Conservation (phyloP, 75 land plant genomes). For the Ceratopteris richardii region DNA sequence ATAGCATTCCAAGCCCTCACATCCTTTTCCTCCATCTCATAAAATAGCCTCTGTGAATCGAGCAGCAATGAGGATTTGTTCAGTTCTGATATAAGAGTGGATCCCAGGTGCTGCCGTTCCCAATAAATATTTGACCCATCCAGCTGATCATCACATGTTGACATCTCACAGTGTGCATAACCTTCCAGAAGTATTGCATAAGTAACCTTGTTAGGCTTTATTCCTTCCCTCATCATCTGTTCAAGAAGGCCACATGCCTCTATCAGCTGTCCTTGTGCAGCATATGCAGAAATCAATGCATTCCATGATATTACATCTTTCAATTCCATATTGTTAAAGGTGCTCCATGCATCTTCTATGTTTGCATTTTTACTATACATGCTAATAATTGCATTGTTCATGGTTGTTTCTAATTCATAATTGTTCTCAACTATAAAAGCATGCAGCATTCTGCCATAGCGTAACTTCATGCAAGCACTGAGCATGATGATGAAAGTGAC, state of each 20-base stretch:
- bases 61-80: background rate
- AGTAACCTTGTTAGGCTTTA: slow-evolving; percentile 13
- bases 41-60: slow-evolving; percentile 15
- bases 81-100: background rate
- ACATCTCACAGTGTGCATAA: background rate
- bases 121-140: too few species aligned
- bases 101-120: too few species aligned
- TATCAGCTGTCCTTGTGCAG: background rate
- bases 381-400: slow-evolving; percentile 17
- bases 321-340: slow-evolving; percentile 12
- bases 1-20: slow-evolving; percentile 17
- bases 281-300: slow-evolving; percentile 16
- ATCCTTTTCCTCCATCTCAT: slow-evolving; percentile 17
- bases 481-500: slow-evolving; percentile 4
- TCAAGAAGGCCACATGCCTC: slow-evolving; percentile 12
- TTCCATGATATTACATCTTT: slow-evolving; percentile 22
- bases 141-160: too few species aligned
- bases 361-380: slow-evolving; percentile 18
- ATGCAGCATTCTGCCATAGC: slow-evolving; percentile 11
- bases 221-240: slow-evolving; percentile 14
- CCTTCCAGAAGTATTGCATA: slow-evolving; percentile 8
- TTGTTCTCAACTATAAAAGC: slow-evolving; percentile 5
- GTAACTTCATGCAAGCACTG: slow-evolving; percentile 3
- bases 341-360: slow-evolving; percentile 12
- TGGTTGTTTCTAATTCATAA: slow-evolving; percentile 4